Evolutionary conservation across 1,284 basidiomycete genomes (phyloP).

Genomic region (Cutaneotrichosporon sp.): DNA sequence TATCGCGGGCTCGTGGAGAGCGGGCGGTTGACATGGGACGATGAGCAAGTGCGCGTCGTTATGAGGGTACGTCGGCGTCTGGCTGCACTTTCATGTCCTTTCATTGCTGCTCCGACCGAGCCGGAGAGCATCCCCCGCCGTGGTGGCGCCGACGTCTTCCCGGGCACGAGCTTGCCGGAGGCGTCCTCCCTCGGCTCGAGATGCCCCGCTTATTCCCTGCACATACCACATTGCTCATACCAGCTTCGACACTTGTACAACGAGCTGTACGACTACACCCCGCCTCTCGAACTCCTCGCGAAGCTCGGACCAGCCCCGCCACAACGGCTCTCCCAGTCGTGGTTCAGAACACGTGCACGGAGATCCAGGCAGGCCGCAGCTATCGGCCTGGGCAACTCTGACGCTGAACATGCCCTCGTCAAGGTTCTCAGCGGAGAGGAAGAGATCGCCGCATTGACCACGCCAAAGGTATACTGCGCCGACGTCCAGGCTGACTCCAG

Average conservation of each 20-base stretch:
- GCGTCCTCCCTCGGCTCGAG: too few relatives aligned
- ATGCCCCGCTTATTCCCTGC: neutral
- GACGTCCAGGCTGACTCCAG: slow-evolving; percentile 12
- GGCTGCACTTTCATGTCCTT: too few relatives aligned
- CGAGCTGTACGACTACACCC: slow-evolving; percentile 39
- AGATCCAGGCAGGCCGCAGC: neutral
- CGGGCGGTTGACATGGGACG: slow-evolving; percentile 58
- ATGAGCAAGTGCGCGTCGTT: slow-evolving; percentile 62
- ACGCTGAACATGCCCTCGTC: slow-evolving; percentile 48
- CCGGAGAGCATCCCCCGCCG: too few relatives aligned
- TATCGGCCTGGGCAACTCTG: slow-evolving; percentile 6
- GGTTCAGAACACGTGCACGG: neutral
- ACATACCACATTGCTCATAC: neutral
- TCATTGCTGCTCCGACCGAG: too few relatives aligned
- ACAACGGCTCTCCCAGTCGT: slow-evolving; percentile 8
- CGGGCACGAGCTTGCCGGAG: too few relatives aligned
- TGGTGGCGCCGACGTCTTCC: too few relatives aligned
- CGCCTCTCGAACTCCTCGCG: slow-evolving; percentile 42
- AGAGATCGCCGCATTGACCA: slow-evolving; percentile 57
- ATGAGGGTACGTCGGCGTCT: slow-evolving; percentile 58
- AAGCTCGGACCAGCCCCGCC: slow-evolving; percentile 38
- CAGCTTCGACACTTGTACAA: slow-evolving; percentile 43
- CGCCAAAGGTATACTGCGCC: slow-evolving; percentile 54
- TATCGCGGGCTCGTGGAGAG: slow-evolving; percentile 53
- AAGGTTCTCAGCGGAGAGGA: slow-evolving; percentile 57